Conservation (phyloP, 345 rosid genomes). For the Gynandropsis gynandra region DNA sequence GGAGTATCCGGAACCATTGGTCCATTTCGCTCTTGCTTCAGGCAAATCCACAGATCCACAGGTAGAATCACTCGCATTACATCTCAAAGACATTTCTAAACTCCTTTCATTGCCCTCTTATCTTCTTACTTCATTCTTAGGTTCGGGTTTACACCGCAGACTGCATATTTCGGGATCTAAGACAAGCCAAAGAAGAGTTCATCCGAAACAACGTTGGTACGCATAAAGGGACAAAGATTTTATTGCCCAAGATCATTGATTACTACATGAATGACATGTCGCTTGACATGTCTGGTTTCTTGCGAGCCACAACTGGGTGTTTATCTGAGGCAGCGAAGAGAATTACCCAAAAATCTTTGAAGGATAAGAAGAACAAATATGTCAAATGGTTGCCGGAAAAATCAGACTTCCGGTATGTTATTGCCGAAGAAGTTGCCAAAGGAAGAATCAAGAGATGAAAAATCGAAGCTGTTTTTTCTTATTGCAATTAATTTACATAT, state of each 20-base stretch:
- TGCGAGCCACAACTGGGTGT: slow-evolving; percentile 38
- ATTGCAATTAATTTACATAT: slow-evolving; percentile 21
- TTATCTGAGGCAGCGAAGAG: slow-evolving; percentile 43
- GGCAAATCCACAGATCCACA: slow-evolving; percentile 69
- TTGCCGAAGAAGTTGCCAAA: slow-evolving; percentile 44
- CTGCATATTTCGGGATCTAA: slow-evolving; percentile 54
- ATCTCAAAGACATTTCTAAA: too few species aligned
- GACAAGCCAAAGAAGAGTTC: slow-evolving; percentile 53
- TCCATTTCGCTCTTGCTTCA: slow-evolving; percentile 73
- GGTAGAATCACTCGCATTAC: slow-evolving; percentile 28
- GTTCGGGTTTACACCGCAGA: slow-evolving; percentile 60
- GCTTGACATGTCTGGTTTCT: slow-evolving; percentile 33
- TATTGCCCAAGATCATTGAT: slow-evolving; percentile 52
- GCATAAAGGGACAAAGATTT: slow-evolving; percentile 56
- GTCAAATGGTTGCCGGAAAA: slow-evolving; percentile 63
- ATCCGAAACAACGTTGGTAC: slow-evolving; percentile 45
- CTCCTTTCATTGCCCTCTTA: too few species aligned
- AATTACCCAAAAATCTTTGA: slow-evolving; percentile 45
- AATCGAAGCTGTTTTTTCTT: too few species aligned
- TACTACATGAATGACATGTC: slow-evolving; percentile 68
- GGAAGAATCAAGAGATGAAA: slow-evolving; percentile 22
- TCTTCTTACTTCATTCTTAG: slow-evolving; percentile 22
- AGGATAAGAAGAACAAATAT: slow-evolving; percentile 41
- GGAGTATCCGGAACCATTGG: slow-evolving; percentile 76
- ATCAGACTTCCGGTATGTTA: slow-evolving; percentile 57